Percentiles rank a stretch among this genome's conserved stretches.
Conservation (phyloP, 2,329 filamentous ascomycete genomes). For the Ascochyta pisi region DNA sequence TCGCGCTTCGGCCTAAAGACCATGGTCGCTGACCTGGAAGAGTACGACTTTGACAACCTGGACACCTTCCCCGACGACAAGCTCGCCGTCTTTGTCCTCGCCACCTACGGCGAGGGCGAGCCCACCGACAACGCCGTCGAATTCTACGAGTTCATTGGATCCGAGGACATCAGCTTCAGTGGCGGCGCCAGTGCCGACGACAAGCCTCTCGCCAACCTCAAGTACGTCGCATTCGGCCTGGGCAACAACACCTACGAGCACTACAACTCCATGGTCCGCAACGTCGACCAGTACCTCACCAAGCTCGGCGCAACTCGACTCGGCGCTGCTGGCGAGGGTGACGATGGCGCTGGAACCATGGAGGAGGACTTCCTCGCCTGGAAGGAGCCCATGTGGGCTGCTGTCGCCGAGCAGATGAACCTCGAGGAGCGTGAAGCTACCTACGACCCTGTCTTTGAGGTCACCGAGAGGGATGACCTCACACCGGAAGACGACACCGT, state of each 20-base stretch:
- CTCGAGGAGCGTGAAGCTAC: constrained; percentile 94
- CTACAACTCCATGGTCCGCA: constrained; percentile 98
- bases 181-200: constrained; percentile 68
- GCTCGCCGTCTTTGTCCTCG: constrained; percentile 91
- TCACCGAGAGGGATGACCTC: constrained; percentile 77
- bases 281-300: constrained; percentile 80
- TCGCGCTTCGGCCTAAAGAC: constrained; percentile 95
- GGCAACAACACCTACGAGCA: constrained; percentile 99
- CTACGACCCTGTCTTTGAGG: constrained; percentile 90
- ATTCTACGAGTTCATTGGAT: constrained; percentile 94
- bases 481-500: constrained; percentile 78
- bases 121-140: constrained; percentile 98
- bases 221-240: constrained; percentile 93
- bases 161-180: constrained; percentile 82
- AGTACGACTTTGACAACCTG: constrained; percentile 95
- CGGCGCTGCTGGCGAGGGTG: constrained; percentile 89
- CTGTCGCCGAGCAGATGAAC: constrained; percentile 80
- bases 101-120: constrained; percentile 97
- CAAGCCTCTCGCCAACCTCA: constrained; percentile 79
- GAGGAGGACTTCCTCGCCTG: constrained; percentile 98
- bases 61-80: constrained; percentile 90
- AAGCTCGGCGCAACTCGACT: constrained; percentile 86
- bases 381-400: constrained; percentile 99
- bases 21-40: constrained; percentile 97
- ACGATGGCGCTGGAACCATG: constrained; percentile 98